Evolutionary conservation across 345 rosid species (phyloP).

Genomic region (Aquilaria sinensis): DNA sequence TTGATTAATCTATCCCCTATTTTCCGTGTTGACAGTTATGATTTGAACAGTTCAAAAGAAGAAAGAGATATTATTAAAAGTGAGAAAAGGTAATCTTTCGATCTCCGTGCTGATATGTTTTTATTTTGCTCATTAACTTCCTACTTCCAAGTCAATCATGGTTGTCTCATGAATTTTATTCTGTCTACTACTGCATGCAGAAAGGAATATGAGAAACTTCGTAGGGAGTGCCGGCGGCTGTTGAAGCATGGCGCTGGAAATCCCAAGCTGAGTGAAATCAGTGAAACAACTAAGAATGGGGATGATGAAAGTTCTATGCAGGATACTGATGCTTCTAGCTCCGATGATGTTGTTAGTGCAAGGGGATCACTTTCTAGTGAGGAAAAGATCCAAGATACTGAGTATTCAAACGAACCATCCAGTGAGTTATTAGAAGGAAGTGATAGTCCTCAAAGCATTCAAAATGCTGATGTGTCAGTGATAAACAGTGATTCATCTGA

Average conservation of each 20-base stretch:
- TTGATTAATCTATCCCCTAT: no score
- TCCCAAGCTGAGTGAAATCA: slow-evolving; percentile 31
- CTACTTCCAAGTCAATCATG: no score
- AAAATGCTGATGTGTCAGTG: slow-evolving; percentile 49
- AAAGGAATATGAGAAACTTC: slow-evolving; percentile 77
- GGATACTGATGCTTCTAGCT: slow-evolving; percentile 50
- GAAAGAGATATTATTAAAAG: slow-evolving; percentile 62
- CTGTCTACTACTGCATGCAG: slow-evolving; percentile 33
- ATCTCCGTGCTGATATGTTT: not conserved
- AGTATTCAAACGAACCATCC: slow-evolving; percentile 43
- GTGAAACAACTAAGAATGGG: slow-evolving; percentile 21
- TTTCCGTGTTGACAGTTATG: slow-evolving; percentile 38
- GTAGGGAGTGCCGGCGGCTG: slow-evolving; percentile 58
- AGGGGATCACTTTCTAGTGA: slow-evolving; percentile 65
- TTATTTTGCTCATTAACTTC: not conserved
- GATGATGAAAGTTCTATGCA: slow-evolving; percentile 33
- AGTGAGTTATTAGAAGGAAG: slow-evolving; percentile 49
- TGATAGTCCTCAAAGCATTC: slow-evolving; percentile 32
- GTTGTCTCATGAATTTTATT: slow-evolving; percentile 3
- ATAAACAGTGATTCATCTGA: slow-evolving; percentile 69
- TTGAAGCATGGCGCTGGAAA: slow-evolving; percentile 32
- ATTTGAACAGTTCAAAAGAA: slow-evolving; percentile 68
- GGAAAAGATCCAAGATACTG: slow-evolving; percentile 44
- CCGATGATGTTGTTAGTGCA: slow-evolving; percentile 69
- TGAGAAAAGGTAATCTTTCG: slow-evolving; percentile 51